Evolutionary conservation across 257 asterid genomes (phyloP).

Genomic region (Fraxinus pennsylvanica): DNA sequence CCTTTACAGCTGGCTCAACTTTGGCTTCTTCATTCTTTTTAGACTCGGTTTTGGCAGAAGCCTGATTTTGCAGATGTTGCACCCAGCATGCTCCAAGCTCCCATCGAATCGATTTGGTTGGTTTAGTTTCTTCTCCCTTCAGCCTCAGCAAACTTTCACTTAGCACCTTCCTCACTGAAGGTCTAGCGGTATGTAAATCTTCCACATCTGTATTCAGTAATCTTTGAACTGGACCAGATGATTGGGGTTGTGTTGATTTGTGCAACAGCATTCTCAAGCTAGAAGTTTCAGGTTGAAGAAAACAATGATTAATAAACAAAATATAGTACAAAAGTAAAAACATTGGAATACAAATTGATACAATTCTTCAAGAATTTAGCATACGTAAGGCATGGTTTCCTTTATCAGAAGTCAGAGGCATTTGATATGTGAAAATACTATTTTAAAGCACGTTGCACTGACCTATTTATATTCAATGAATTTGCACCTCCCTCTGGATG

Average conservation of each 20-base stretch:
- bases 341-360: slow-evolving; percentile 7
- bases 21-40: slow-evolving; percentile 57
- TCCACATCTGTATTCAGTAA: slow-evolving; percentile 50
- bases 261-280: slow-evolving; percentile 83
- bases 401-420: neutral
- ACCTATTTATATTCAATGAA: slow-evolving; percentile 78
- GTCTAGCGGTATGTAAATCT: slow-evolving; percentile 41
- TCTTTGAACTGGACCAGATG: slow-evolving; percentile 58
- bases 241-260: slow-evolving; percentile 55
- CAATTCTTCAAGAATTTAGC: slow-evolving; percentile 1
- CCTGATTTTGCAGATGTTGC: slow-evolving; percentile 72
- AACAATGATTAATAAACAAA: slow-evolving; percentile 16
- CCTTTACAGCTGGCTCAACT: slow-evolving; percentile 68
- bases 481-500: slow-evolving; percentile 86
- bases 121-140: slow-evolving; percentile 48
- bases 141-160: slow-evolving; percentile 55
- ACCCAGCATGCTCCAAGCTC: slow-evolving; percentile 91
- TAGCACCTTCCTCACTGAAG: slow-evolving; percentile 62
- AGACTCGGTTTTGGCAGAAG: slow-evolving; percentile 52
- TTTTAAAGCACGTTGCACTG: slow-evolving; percentile 24
- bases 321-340: slow-evolving; percentile 4
- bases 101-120: slow-evolving; percentile 63
- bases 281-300: slow-evolving; percentile 27
- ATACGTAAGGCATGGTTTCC: slow-evolving; percentile 10
- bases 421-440: slow-evolving; percentile 7